Evolutionary conservation across 306 rosid species (phyloP), one percentile per base, ranked within the genome.

Genomic region (Casuarina glauca): DNA sequence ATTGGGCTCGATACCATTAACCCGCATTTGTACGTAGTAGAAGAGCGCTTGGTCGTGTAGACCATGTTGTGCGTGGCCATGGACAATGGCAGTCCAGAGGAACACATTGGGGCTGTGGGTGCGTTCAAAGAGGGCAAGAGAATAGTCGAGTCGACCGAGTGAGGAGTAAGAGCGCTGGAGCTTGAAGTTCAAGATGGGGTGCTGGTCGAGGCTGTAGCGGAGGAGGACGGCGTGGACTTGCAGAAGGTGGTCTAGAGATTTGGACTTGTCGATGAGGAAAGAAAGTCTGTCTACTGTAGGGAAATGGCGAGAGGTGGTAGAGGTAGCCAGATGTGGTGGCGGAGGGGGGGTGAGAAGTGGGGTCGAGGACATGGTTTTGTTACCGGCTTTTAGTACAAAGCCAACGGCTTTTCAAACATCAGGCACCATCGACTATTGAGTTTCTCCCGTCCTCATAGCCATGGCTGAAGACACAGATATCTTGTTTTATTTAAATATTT

Each of bases 151-250:
- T 83, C 87, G 88, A 79, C 93, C 89, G 8, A 82, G 50, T n/a
- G 91, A 63, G 80, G 92, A 78, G 89, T 91, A 93, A 39, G 96
- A 85, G 55, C 96, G 98, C 79, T 90, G 98, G 79, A 93, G 97
- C 76, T 91, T 91, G 89, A 93, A 93, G 84, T 87, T 88, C 45
- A 93, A 69, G 79, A 90, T 80, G 17, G 93, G 89, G 82, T 93
- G 86, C 48, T 79, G 72, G 84, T 91, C 63, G 35, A 88, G 82
- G 35, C 85, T 87, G 1, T 78, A 88, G 42, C 96, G 96, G 67
- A 93, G 80, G 74, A 93, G 81, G 43, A 76, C 70, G 19, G 89
- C 97, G 85, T 93, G 96, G 80, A 88, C 80, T 85, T 90, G 85
- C 66, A 86, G 92, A 54, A 91, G 88, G 26, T 78, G 85, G 79